Evolutionary conservation across 2,329 filamentous ascomycete genomes (phyloP).

Genomic region (Diaporthe amygdali): DNA sequence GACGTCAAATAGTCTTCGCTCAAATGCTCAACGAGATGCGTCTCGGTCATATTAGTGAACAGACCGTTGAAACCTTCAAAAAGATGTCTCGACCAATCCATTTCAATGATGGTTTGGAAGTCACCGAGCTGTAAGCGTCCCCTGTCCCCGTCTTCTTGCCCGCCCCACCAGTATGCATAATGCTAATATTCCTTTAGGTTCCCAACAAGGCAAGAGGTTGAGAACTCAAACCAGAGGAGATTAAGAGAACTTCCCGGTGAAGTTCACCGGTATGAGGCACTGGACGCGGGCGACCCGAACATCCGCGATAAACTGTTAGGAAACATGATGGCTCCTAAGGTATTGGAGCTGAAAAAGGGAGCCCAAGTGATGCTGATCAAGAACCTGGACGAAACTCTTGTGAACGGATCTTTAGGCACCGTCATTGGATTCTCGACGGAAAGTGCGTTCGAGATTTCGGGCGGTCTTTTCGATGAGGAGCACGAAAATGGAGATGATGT

Average conservation of each 20-base stretch:
- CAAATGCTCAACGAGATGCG: constrained; percentile 98
- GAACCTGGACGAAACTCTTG: constrained; percentile 91
- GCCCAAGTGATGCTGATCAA: constrained; percentile 99
- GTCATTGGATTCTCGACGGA: constrained; percentile 77
- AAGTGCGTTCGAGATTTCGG: constrained; percentile 41
- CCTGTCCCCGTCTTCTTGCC: neutral
- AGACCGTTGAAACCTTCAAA: constrained; percentile 79
- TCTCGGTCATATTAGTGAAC: constrained; percentile 77
- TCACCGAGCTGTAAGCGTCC: constrained; percentile 77
- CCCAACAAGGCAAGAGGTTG: constrained; percentile 88
- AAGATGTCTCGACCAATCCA: constrained; percentile 72
- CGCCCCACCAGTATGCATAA: neutral
- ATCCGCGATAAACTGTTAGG: constrained; percentile 78
- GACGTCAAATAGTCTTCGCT: constrained; percentile 69
- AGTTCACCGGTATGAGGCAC: constrained; percentile 70
- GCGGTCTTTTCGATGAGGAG: constrained; percentile 47
- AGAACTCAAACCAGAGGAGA: constrained; percentile 78
- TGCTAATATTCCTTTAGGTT: constrained; percentile 57
- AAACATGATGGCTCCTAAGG: constrained; percentile 92
- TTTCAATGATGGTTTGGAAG: constrained; percentile 76
- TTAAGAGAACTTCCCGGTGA: constrained; percentile 76
- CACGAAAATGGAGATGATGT: constrained; percentile 28
- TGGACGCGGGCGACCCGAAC: constrained; percentile 75
- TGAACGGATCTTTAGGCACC: constrained; percentile 92
- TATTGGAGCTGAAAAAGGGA: constrained; percentile 82